Evolutionary conservation across 2,329 filamentous ascomycete species (phyloP).

Genomic region (Catunica adiposa): DNA sequence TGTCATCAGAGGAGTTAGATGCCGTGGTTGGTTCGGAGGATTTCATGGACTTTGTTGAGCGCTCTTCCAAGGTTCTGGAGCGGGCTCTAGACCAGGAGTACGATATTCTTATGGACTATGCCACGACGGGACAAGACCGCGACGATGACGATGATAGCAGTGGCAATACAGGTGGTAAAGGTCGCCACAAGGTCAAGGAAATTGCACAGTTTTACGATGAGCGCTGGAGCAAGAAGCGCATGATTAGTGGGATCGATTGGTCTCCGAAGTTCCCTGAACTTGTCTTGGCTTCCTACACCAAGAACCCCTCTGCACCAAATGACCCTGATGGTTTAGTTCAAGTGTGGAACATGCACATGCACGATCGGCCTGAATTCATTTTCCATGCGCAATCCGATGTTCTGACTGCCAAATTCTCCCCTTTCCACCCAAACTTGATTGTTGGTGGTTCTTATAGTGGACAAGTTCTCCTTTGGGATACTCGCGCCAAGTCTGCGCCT

Average conservation of each 20-base stretch:
- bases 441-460: slow-evolving; percentile 93
- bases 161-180: slow-evolving; percentile 53
- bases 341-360: slow-evolving; percentile 92
- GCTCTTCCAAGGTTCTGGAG: slow-evolving; percentile 93
- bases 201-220: slow-evolving; percentile 88
- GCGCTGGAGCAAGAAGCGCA: slow-evolving; percentile 90
- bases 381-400: slow-evolving; percentile 96
- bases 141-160: slow-evolving; percentile 70
- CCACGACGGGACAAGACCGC: slow-evolving; percentile 56
- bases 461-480: slow-evolving; percentile 95
- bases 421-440: slow-evolving; percentile 91
- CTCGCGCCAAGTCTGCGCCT: slow-evolving; percentile 69
- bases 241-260: slow-evolving; percentile 91
- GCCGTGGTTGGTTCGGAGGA: slow-evolving; percentile 86
- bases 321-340: slow-evolving; percentile 87
- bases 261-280: slow-evolving; percentile 91
- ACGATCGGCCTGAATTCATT: slow-evolving; percentile 85
- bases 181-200: slow-evolving; percentile 64
- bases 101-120: slow-evolving; percentile 90
- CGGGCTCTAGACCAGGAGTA: slow-evolving; percentile 90
- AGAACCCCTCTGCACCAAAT: slow-evolving; percentile 86
- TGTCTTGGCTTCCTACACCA: slow-evolving; percentile 86
- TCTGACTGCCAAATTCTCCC: slow-evolving; percentile 91
- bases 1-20: slow-evolving; percentile 71
- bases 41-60: slow-evolving; percentile 87